Percentiles rank a stretch among this genome's conserved stretches.
phyloP scores from a whole-genome alignment of 805 yeast genomes.

The Candida xyloterini region DNA sequence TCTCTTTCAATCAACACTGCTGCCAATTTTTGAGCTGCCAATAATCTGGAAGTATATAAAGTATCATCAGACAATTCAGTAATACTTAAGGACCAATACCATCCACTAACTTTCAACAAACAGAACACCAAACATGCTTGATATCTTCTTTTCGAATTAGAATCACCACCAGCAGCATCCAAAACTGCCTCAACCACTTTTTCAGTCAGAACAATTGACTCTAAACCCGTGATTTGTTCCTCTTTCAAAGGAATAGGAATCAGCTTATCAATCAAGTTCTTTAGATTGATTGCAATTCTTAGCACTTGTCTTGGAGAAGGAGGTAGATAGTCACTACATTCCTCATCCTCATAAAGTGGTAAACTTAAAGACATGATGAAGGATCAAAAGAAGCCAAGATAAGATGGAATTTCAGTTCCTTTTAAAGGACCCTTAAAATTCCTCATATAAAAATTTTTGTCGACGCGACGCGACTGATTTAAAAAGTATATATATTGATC shows the following conservation, averaged over 20 bases:
- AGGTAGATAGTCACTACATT: constrained; percentile 32
- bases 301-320: constrained; percentile 68
- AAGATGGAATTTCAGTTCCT: constrained; percentile 1
- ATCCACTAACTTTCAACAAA: constrained; percentile 67
- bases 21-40: constrained; percentile 74
- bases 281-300: constrained; percentile 70
- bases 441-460: not conserved
- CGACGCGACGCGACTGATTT: constrained; percentile 10
- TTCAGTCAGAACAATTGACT: constrained; percentile 57
- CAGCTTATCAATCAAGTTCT: constrained; percentile 65
- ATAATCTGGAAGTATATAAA: constrained; percentile 55
- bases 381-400: not conserved
- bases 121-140: constrained; percentile 68
- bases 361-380: constrained; percentile 13
- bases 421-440: not conserved
- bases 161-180: constrained; percentile 79
- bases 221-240: constrained; percentile 48
- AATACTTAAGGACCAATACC: constrained; percentile 65
- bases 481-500: not conserved
- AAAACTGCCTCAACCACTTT: constrained; percentile 58
- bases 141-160: constrained; percentile 58
- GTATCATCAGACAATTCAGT: constrained; percentile 67
- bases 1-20: constrained; percentile 64
- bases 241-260: constrained; percentile 63
- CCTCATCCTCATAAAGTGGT: constrained; percentile 30